Base-by-base conservation (phyloP, 164 flowering plant genomes). In the Brasenia schreberi region DNA sequence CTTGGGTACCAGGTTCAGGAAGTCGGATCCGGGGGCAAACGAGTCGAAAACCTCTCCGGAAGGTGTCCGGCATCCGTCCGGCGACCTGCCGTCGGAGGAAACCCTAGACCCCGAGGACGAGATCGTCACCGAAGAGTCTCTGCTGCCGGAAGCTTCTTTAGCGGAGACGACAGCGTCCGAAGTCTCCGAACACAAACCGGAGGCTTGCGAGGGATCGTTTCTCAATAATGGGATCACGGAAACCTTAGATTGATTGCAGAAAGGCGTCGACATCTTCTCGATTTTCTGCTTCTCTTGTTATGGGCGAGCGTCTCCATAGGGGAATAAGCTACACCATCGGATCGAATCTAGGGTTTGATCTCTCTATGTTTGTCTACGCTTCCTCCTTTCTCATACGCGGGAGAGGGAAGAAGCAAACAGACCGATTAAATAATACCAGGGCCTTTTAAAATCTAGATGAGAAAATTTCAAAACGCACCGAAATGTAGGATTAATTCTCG, bases 11-110 rank as follows among this genome's bases (percentile, higher is more conserved):
- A 82, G 66, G 7, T 73, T 69, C 67, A 80, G 27, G 65, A 78
- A 80, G 16, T 84, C 86, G 2, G 81, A 85, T 42, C 87, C 88
- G 18, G 92, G 88, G 19, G 92, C 90, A 74, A 87, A 87, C 1
- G 96, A 81, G 64, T 89, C 82, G 62, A 89, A 87, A 18, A 85
- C 82, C 68, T 69, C 56, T 9, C 56, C 16, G 56, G 56, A 49
- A 14, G 56, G 56, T 9, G 56, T 49, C 16, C 56, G 56, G 16
- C 56, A 49, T 14, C 56, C 56, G 4, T 49, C 56, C 56, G 56
- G 14, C 56, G 16, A 14, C 56, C 16, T 1, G 56, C 3, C 39
- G 39, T 33, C 39, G 1, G 39, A 33, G 39, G 39, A 33, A 33
- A 33, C 39, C 39, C 39, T 33, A 33, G 4, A 33, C 39, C 39